Percentiles rank a stretch among this genome's conserved stretches.
These are phyloP conservation scores for Austroboletus niveus DNA, from an alignment of 1,284 basidiomycete genomes.

Conservation along the genomic window DNA sequence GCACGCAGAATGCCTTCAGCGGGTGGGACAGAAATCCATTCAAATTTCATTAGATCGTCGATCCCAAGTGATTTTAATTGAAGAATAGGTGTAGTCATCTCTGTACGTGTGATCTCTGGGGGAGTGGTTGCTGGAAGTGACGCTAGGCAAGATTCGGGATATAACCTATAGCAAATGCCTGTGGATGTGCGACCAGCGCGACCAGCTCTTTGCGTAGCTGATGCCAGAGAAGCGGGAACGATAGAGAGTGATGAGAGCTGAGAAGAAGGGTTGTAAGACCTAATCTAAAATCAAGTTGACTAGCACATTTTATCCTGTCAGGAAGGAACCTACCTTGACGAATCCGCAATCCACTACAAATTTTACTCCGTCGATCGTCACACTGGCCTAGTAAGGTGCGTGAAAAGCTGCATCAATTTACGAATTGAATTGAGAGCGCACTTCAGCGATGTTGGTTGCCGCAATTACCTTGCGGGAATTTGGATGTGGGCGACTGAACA, in stretches of 20 bases:
- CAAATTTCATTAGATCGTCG: slow-evolving; percentile 94
- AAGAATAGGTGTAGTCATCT: slow-evolving; percentile 85
- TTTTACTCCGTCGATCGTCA: slow-evolving; percentile 94
- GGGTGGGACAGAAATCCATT: slow-evolving; percentile 89
- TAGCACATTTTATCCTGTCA: neutral
- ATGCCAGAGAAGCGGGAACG: slow-evolving; percentile 79
- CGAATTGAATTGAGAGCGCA: slow-evolving; percentile 26
- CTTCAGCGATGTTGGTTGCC: slow-evolving; percentile 96
- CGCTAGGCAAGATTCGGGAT: slow-evolving; percentile 63
- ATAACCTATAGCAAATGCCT: slow-evolving; percentile 94
- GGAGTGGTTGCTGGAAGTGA: slow-evolving; percentile 66
- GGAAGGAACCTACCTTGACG: slow-evolving; percentile 69
- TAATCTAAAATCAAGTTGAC: slow-evolving; percentile 51
- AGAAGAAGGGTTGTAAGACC: slow-evolving; percentile 80
- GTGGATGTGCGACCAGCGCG: slow-evolving; percentile 88
- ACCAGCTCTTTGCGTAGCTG: slow-evolving; percentile 86
- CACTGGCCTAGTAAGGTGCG: slow-evolving; percentile 63
- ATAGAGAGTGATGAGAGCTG: slow-evolving; percentile 80
- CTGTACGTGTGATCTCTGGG: slow-evolving; percentile 88
- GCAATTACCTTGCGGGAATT: slow-evolving; percentile 89
- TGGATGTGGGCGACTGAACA: slow-evolving; percentile 76
- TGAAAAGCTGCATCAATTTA: neutral
- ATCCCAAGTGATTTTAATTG: slow-evolving; percentile 94
- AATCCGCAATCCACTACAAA: slow-evolving; percentile 96
- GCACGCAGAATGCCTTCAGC: slow-evolving; percentile 84